These are phyloP conservation scores for Elongisporangium undulatum DNA, from an alignment of 352 stramenopile genomes.

Conservation along the genomic window DNA sequence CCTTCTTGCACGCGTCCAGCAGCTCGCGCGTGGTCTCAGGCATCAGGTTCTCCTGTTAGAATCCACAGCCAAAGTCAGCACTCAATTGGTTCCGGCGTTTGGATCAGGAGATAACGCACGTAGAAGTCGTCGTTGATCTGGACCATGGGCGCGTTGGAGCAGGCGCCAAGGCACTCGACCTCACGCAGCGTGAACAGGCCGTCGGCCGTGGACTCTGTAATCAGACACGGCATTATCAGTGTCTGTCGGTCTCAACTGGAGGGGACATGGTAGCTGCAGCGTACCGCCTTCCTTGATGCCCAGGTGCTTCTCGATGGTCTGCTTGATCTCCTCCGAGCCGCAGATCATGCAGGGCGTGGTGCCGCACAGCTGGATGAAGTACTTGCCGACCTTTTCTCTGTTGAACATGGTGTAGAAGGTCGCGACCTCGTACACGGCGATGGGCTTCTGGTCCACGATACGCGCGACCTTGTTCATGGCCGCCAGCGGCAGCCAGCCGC, in stretches of 20 bases:
- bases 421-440: slow-evolving; percentile 98
- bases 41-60: slow-evolving; percentile 96
- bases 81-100: slow-evolving; percentile 6
- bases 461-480: slow-evolving; percentile 99
- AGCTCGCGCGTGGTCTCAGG: slow-evolving; percentile 96
- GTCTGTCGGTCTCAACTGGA: not conserved
- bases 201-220: slow-evolving; percentile 70
- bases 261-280: not conserved
- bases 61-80: slow-evolving; percentile 8
- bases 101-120: slow-evolving; percentile 13
- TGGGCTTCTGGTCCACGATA: slow-evolving; percentile 95
- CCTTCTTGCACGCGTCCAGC: slow-evolving; percentile 95
- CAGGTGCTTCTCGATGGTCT: slow-evolving; percentile 96
- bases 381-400: slow-evolving; percentile 93
- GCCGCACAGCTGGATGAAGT: slow-evolving; percentile 97
- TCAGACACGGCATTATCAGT: not conserved
- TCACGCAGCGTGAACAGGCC: slow-evolving; percentile 94
- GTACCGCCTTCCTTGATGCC: slow-evolving; percentile 95
- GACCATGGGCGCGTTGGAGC: slow-evolving; percentile 99
- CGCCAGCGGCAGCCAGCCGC: slow-evolving; percentile 96
- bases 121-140: slow-evolving; percentile 99
- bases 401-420: slow-evolving; percentile 99
- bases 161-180: slow-evolving; percentile 99
- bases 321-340: slow-evolving; percentile 98
- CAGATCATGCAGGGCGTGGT: slow-evolving; percentile 99